phyloP scores from a whole-genome alignment of 192 early-diverging fungal species.

The Linnemannia exigua region DNA sequence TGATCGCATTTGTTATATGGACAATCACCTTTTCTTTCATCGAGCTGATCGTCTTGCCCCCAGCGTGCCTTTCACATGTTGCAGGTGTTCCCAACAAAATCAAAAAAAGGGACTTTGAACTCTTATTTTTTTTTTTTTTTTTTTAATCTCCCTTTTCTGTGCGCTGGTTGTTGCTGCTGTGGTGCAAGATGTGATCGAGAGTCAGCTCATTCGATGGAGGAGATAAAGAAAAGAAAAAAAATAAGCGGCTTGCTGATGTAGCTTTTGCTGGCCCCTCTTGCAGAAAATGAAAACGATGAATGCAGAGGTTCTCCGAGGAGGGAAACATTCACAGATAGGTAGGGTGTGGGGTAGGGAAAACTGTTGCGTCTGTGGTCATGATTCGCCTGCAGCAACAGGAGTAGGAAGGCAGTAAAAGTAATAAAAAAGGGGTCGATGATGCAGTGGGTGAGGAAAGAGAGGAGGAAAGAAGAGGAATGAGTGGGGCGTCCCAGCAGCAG shows the following conservation, averaged over 20 bases:
- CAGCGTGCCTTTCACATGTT: constrained; percentile 2
- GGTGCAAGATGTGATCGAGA: not conserved
- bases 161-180: not conserved
- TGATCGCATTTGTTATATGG: not conserved
- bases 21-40: not conserved
- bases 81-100: constrained; percentile 7
- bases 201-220: not conserved
- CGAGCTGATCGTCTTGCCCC: not conserved
- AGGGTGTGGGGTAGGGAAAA: not conserved
- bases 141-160: not conserved
- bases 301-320: not conserved
- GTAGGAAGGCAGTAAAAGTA: not conserved
- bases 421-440: not conserved
- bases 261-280: not conserved
- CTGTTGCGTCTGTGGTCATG: not conserved
- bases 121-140: not conserved
- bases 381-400: not conserved
- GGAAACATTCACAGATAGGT: not conserved
- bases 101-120: not conserved
- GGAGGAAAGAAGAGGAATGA: not conserved
- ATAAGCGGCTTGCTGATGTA: not conserved
- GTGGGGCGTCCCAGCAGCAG: not conserved
- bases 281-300: not conserved
- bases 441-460: constrained; percentile 5
- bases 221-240: not conserved